phyloP scores from a whole-genome alignment of 441 rosid species.

The Pelargonium australe region DNA sequence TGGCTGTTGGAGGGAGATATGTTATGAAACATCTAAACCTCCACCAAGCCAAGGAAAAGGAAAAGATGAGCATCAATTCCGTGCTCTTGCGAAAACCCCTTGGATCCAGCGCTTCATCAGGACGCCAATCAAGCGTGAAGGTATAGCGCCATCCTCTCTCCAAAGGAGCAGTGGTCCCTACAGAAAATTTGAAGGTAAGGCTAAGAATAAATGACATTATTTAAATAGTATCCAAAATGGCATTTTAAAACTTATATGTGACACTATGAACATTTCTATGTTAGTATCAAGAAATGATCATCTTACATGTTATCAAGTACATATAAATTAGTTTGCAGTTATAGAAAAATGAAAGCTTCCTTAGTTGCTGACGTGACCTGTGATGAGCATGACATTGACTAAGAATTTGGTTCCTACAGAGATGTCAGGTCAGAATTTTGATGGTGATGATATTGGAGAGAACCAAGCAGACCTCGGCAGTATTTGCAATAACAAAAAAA shows the following conservation, averaged over 20 bases:
- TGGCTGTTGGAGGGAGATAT: slow-evolving; percentile 1
- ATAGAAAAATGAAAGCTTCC: not conserved
- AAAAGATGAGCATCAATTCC: not conserved
- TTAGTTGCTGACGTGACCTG: not conserved
- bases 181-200: not conserved
- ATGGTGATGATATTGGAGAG: not conserved
- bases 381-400: not conserved
- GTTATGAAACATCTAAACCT: not conserved
- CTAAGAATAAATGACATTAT: not conserved
- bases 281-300: too few relatives aligned
- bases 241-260: not conserved
- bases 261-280: not conserved
- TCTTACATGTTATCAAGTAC: too few relatives aligned
- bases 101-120: slow-evolving; percentile 1
- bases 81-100: not conserved
- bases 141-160: not conserved
- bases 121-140: not conserved
- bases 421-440: slow-evolving; percentile 2
- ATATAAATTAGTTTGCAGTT: too few relatives aligned
- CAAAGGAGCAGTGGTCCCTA: not conserved
- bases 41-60: not conserved
- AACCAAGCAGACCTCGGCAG: not conserved
- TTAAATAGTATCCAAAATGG: not conserved
- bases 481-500: not conserved
- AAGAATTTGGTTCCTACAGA: not conserved